Evolutionary conservation across 73 alveolate genomes (phyloP), one percentile per base, ranked within the genome.

Genomic region (Paramecium pentaurelia): DNA sequence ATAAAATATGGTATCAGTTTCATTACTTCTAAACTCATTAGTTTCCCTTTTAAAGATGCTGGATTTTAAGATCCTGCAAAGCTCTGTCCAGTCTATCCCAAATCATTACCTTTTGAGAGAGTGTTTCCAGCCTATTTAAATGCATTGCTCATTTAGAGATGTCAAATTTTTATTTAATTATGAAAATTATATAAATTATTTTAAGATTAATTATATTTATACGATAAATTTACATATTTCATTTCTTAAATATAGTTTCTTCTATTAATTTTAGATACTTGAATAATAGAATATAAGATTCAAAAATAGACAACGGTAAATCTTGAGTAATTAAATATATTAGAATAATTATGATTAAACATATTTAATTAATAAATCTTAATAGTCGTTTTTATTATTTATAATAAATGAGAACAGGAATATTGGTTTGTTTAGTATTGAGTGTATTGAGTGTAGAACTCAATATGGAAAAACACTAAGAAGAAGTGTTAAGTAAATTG

Each of bases 311-410:
- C 0, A 22, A 22, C 25, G 25, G 25, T 22, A 22, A 22, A 22
- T 38, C 6, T 38, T 2, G 98, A 96, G 86, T 97, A 96, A 90
- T 95, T 94, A 77, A 98, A 95, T 86, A 97, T 99, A 95, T 95
- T 97, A 18, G 96, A 97, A 96, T 12, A 11, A 45, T 36, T 5
- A 38, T 38, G 45, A 4, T 38, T 47, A 47, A 6, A 7, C 16
- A 10, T 6, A 3, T 47, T 47, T 47, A 12, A 47, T 47, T 14
- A 47, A 47, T 47, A 47, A 12, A 14, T 54, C 9, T 54, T 11
- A 64, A 64, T 64, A 64, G 27, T 64, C 47, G 84, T 64, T 64
- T 64, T 64, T 64, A 7, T 64, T 28, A 64, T 32, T 7, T 54
- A 28, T 3, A 64, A 16, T 73, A 37, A 73, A 73, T 73, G 68